Conservation (phyloP, 192 early-diverging fungal species). For the Chytriomyces hyalinus region DNA sequence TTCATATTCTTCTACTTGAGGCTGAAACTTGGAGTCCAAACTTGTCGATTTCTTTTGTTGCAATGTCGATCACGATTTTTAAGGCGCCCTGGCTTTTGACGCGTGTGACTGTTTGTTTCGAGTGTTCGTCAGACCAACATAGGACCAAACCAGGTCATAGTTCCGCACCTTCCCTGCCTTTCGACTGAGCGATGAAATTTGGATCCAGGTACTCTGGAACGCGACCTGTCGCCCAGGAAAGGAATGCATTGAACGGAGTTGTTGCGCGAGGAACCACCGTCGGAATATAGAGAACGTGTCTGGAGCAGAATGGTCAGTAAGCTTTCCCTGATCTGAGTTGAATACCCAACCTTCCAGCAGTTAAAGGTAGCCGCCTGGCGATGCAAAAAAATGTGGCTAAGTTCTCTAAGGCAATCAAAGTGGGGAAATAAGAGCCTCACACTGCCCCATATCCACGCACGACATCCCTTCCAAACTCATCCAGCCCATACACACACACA, state of each 20-base stretch:
- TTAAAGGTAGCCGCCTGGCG: conserved; percentile 35
- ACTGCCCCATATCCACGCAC: conserved; percentile 62
- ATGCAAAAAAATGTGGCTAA: background rate
- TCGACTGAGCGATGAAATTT: conserved; percentile 51
- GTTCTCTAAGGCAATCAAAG: background rate
- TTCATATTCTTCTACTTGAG: conserved; percentile 1
- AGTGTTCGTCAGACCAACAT: background rate
- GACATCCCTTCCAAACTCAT: conserved; percentile 67
- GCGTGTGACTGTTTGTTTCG: conserved; percentile 48
- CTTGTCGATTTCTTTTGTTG: conserved; percentile 55
- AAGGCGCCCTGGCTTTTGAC: conserved; percentile 61
- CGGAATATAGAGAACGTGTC: conserved; percentile 53
- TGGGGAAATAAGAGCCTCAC: conserved; percentile 1
- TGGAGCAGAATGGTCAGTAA: conserved; percentile 16
- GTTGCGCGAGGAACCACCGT: conserved; percentile 62
- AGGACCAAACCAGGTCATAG: background rate
- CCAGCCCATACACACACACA: conserved; percentile 63
- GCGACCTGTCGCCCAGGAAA: conserved; percentile 55
- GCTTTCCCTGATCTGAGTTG: background rate
- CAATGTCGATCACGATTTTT: conserved; percentile 58
- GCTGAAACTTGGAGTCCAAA: conserved; percentile 46
- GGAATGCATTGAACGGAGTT: conserved; percentile 56
- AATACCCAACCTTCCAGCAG: conserved; percentile 45
- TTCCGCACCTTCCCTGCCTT: conserved; percentile 60
- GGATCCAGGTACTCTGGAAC: conserved; percentile 67